A percentile compares a stretch with the other conserved stretches of the same genome.
These are phyloP conservation scores for Talaromyces pinophilus DNA, from an alignment of 2,329 filamentous ascomycete species.

Conservation along the genomic window DNA sequence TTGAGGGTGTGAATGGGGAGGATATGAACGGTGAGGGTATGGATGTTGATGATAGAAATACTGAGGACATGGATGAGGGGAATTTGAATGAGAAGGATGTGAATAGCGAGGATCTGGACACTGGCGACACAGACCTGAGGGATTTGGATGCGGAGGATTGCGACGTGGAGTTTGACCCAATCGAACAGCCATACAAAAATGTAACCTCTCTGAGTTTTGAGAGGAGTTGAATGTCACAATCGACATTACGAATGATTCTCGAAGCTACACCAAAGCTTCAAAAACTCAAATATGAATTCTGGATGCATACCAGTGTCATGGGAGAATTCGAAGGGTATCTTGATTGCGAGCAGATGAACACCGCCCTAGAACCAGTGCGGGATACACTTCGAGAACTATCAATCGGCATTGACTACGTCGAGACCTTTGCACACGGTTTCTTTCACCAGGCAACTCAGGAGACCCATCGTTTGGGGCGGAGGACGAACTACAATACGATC, in stretches of 20 bases:
- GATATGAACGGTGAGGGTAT: too few species aligned
- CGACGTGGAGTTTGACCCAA: neutral
- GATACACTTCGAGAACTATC: neutral
- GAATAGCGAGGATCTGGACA: neutral
- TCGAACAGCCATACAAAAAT: neutral
- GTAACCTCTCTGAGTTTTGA: neutral
- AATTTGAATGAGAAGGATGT: too few species aligned
- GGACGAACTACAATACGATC: neutral
- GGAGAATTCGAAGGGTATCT: neutral
- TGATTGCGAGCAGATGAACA: neutral
- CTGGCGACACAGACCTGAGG: neutral
- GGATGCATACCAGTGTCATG: neutral
- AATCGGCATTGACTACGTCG: neutral
- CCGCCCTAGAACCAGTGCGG: neutral
- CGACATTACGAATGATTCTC: neutral
- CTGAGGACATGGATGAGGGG: too few species aligned
- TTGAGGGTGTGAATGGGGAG: too few species aligned
- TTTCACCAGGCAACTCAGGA: neutral
- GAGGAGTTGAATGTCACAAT: neutral
- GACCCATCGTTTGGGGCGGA: neutral
- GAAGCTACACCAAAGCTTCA: neutral
- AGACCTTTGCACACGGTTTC: neutral
- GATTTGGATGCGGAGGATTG: neutral
- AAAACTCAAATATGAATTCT: neutral
- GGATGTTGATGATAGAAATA: too few species aligned